A percentile compares a stretch with the other conserved stretches of the same genome.
phyloP scores from a whole-genome alignment of 805 yeast genomes.

The Wickerhamiella occidentalis region DNA sequence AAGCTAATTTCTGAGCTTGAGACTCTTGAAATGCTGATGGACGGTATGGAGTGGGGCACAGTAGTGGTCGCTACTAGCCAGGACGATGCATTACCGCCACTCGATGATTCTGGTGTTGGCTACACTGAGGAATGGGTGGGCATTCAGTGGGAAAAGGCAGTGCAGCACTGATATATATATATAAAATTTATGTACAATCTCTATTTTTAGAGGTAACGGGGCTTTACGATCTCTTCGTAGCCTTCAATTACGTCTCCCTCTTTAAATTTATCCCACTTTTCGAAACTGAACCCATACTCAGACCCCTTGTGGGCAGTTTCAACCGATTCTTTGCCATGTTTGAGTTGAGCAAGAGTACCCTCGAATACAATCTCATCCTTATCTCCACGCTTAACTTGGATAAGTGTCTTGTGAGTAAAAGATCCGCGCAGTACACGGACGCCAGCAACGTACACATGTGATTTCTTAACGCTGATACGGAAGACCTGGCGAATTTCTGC shows the following conservation, averaged over 20 bases:
- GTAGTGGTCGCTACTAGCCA: conserved; percentile 68
- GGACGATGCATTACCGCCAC: conserved; percentile 44
- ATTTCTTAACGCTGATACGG: conserved; percentile 45
- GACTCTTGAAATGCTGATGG: conserved; percentile 34
- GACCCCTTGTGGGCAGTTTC: conserved; percentile 66
- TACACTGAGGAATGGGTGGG: conserved; percentile 71
- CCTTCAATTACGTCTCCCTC: conserved; percentile 68
- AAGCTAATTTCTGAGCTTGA: conserved; percentile 78
- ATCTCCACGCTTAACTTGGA: conserved; percentile 45
- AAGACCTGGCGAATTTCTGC: conserved; percentile 63
- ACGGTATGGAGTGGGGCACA: conserved; percentile 98
- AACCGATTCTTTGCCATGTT: conserved; percentile 71
- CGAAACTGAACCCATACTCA: conserved; percentile 80
- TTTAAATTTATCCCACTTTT: conserved; percentile 50
- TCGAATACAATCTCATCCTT: conserved; percentile 36
- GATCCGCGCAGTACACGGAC: conserved; percentile 65
- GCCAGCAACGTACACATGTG: conserved; percentile 63
- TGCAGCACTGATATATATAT: neutral
- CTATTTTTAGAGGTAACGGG: conserved; percentile 32
- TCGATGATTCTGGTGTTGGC: conserved; percentile 59
- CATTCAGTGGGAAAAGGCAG: conserved; percentile 67
- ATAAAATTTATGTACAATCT: conserved; percentile 17
- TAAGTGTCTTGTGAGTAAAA: conserved; percentile 44
- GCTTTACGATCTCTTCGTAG: conserved; percentile 50
- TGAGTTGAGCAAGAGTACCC: conserved; percentile 61